A percentile compares a stretch with the other conserved stretches of the same genome.
These are phyloP conservation scores for Apophysomyces sp. DNA, from an alignment of 371 early-diverging fungal species.

Conservation along the genomic window DNA sequence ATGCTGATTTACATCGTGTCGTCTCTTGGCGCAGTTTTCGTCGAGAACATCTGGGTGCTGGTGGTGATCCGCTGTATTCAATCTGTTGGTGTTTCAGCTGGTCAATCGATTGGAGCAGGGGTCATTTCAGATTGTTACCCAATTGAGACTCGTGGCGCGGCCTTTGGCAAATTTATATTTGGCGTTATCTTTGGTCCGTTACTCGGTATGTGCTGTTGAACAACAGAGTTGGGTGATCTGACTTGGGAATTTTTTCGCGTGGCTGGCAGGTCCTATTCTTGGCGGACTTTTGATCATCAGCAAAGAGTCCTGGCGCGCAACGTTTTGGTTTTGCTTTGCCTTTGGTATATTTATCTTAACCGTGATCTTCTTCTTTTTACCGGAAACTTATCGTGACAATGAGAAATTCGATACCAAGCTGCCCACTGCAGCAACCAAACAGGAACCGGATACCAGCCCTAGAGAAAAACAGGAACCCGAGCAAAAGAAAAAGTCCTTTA, in stretches of 20 bases:
- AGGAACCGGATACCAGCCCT: background rate
- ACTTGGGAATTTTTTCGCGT: no score
- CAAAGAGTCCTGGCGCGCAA: slow-evolving; percentile 22
- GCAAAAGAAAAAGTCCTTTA: slow-evolving; percentile 2
- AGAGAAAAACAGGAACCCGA: background rate
- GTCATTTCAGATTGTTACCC: slow-evolving; percentile 38
- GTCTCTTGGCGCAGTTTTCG: slow-evolving; percentile 56
- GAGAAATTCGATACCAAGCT: slow-evolving; percentile 14
- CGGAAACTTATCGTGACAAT: slow-evolving; percentile 59
- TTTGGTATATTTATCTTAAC: slow-evolving; percentile 20
- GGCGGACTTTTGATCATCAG: slow-evolving; percentile 35
- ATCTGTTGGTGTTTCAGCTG: slow-evolving; percentile 60
- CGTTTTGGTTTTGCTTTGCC: slow-evolving; percentile 33
- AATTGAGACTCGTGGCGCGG: slow-evolving; percentile 28
- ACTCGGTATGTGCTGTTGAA: slow-evolving; percentile 2
- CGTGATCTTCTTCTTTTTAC: slow-evolving; percentile 47
- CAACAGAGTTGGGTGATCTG: no score
- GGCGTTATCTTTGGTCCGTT: slow-evolving; percentile 52
- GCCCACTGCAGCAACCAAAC: slow-evolving; percentile 4
- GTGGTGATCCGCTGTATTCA: slow-evolving; percentile 60
- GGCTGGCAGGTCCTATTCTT: slow-evolving; percentile 17
- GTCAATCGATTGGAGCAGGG: slow-evolving; percentile 65
- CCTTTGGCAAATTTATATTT: slow-evolving; percentile 47
- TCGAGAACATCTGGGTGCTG: slow-evolving; percentile 46
- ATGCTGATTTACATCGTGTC: slow-evolving; percentile 48